A percentile compares a stretch with the other conserved stretches of the same genome.
These are phyloP conservation scores for Baorangia bicolor DNA, from an alignment of 768 basidiomycete genomes.

Conservation along the genomic window DNA sequence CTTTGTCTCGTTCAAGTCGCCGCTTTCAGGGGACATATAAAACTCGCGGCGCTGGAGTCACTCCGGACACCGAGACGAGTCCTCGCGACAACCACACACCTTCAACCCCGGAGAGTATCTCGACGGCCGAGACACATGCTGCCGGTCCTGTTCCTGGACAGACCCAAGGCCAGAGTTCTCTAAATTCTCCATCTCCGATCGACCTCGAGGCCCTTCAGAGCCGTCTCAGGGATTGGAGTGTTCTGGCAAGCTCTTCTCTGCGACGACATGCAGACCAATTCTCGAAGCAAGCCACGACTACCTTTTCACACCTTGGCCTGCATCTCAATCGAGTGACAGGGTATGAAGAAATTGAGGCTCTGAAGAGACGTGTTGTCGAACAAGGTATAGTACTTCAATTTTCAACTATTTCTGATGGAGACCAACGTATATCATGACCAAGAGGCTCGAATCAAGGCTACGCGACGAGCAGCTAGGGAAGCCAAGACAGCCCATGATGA, in stretches of 20 bases:
- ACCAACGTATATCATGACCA: slow-evolving; percentile 13
- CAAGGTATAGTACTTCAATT: slow-evolving; percentile 59
- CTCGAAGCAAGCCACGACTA: slow-evolving; percentile 53
- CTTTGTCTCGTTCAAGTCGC: slow-evolving; percentile 12
- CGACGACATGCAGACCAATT: slow-evolving; percentile 58
- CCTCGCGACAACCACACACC: slow-evolving; percentile 2
- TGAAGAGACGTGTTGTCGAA: slow-evolving; percentile 74
- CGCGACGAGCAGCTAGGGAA: slow-evolving; percentile 62
- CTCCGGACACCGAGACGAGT: slow-evolving; percentile 1
- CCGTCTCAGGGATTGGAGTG: slow-evolving; percentile 47
- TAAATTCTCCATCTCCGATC: neutral
- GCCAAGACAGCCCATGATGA: slow-evolving; percentile 77
- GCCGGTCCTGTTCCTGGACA: neutral
- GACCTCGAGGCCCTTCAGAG: slow-evolving; percentile 37
- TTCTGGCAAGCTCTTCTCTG: slow-evolving; percentile 30
- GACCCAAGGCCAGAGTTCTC: neutral
- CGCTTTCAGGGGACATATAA: slow-evolving; percentile 6
- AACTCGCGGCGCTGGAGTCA: neutral
- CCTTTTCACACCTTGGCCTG: slow-evolving; percentile 71
- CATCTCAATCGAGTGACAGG: slow-evolving; percentile 88
- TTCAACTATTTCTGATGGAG: neutral
- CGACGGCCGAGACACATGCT: neutral
- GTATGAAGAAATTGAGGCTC: slow-evolving; percentile 83
- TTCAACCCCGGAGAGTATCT: slow-evolving; percentile 1
- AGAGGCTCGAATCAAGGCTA: slow-evolving; percentile 74